A percentile compares a stretch with the other conserved stretches of the same genome.
These are phyloP conservation scores for Pisolithus albus DNA, from an alignment of 768 basidiomycete species.

Conservation along the genomic window DNA sequence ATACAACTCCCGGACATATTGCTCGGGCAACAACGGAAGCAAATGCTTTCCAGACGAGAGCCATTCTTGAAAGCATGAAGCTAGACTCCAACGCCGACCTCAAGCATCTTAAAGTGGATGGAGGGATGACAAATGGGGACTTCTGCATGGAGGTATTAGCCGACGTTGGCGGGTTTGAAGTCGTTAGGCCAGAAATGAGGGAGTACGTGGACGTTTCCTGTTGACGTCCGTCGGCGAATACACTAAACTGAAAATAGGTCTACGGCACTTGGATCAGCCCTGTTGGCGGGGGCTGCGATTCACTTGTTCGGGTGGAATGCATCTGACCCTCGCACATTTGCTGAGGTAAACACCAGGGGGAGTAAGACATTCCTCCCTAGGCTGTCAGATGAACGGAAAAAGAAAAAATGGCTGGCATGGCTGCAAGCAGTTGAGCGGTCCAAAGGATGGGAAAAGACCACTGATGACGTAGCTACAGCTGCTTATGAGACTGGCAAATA, in stretches of 20 bases:
- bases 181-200: conserved; percentile 92
- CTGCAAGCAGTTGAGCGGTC: conserved; percentile 82
- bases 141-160: conserved; percentile 81
- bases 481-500: too few species aligned
- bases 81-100: conserved; percentile 77
- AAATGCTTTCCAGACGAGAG: conserved; percentile 92
- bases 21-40: conserved; percentile 94
- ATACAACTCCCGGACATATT: conserved; percentile 89
- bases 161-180: conserved; percentile 86
- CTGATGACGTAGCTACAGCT: conserved; percentile 12
- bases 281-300: conserved; percentile 87
- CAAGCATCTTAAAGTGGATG: conserved; percentile 89
- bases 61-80: conserved; percentile 93
- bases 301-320: conserved; percentile 91
- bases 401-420: conserved; percentile 75
- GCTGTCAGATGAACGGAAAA: conserved; percentile 45
- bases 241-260: conserved; percentile 44
- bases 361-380: conserved; percentile 61
- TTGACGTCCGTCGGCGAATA: not conserved
- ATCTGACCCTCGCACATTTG: conserved; percentile 70
- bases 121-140: conserved; percentile 97
- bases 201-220: conserved; percentile 52
- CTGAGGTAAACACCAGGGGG: conserved; percentile 82
- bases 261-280: conserved; percentile 91
- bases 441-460: conserved; percentile 69